Conservation (phyloP, 495 filamentous ascomycete genomes). For the Penicillium silybi region DNA sequence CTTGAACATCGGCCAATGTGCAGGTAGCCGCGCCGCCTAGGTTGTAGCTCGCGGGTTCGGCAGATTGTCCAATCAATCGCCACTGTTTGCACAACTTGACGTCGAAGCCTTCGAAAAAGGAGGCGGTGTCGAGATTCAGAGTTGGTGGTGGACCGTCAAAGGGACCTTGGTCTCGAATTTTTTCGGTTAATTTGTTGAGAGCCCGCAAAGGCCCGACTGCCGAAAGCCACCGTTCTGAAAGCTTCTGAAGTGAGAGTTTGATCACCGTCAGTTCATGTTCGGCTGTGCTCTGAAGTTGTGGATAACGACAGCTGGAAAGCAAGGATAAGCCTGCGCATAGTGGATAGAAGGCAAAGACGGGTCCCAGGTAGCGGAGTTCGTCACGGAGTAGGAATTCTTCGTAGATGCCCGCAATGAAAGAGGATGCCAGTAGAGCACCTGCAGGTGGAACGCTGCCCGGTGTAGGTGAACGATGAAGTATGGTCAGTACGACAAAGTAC, state of each 20-base stretch:
- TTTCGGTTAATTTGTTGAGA: conserved; percentile 26
- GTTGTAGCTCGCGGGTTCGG: conserved; percentile 1
- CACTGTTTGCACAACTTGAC: conserved; percentile 24
- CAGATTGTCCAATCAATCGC: conserved; percentile 21
- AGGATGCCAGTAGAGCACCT: conserved; percentile 24
- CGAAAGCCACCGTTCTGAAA: conserved; percentile 28
- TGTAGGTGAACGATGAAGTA: conserved; percentile 23
- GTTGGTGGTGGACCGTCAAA: conserved; percentile 17
- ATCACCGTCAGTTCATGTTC: conserved; percentile 29
- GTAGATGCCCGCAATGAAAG: conserved; percentile 29
- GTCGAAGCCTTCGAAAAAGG: conserved; percentile 29
- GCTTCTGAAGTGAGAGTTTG: conserved; percentile 29
- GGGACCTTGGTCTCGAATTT: conserved; percentile 22
- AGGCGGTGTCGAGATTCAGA: conserved; percentile 18
- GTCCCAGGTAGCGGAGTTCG: conserved; percentile 26
- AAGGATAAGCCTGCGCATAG: conserved; percentile 23
- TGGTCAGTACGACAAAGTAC: conserved; percentile 28
- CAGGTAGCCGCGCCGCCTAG: conserved; percentile 9
- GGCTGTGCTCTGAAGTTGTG: conserved; percentile 21
- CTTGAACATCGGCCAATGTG: conserved; percentile 21
- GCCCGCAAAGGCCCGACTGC: conserved; percentile 26
- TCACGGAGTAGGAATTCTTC: conserved; percentile 29
- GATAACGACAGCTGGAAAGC: conserved; percentile 25
- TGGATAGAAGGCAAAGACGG: conserved; percentile 27
- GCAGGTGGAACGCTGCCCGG: conserved; percentile 23